Base-by-base conservation (phyloP, 139 green algal species). In the Tetratostichococcus sp. region DNA sequence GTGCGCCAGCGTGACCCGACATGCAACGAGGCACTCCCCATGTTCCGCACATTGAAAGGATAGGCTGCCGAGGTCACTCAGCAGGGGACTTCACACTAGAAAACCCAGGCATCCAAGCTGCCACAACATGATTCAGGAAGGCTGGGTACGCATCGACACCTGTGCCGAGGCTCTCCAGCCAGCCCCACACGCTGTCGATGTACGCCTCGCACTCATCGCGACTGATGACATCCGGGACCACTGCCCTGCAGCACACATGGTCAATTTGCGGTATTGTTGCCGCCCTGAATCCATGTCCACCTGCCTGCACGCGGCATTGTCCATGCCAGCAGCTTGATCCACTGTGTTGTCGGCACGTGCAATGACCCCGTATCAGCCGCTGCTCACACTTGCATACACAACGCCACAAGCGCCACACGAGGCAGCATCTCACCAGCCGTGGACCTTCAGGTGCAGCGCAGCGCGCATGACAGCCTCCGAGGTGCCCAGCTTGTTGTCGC, bases 151-250 rank as follows among this genome's bases (percentile, higher is more conserved):
- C 14, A 17, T 23, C 17, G 17, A 17, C 50, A 62, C 50, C 50
- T 25, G 73, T 76, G 19, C 58, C 58, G 17, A 76, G 32, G 32
- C 71, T 32, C 71, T 76, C 71, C 57, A 76, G 32, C 71, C 71
- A 76, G 22, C 30, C 71, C 71, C 71, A 76, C 2, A 76, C 31
- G 43, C 28, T 19, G 28, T 43, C 65, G 30, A 39, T 33, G 30
- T 39, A 35, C 11, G 30, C 30, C 30, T 35, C 28, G 35, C 65
- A 69, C 5, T 35, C 28, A 33, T 69, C 65, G 6, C 30, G 6
- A 6, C 6, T 19, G 30, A 69, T 35, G 6, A 39, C 30, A 3
- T 69, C 30, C 14, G 65, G 30, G 6, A 69, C 30, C 65, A 69
- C 28, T 6, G 65, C 65, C 30, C 65, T 69, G 65, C 16, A 39